Evolutionary conservation across 2,329 filamentous ascomycete species (phyloP), one percentile per base, ranked within the genome.

Genomic region (Colletotrichum abscissum): DNA sequence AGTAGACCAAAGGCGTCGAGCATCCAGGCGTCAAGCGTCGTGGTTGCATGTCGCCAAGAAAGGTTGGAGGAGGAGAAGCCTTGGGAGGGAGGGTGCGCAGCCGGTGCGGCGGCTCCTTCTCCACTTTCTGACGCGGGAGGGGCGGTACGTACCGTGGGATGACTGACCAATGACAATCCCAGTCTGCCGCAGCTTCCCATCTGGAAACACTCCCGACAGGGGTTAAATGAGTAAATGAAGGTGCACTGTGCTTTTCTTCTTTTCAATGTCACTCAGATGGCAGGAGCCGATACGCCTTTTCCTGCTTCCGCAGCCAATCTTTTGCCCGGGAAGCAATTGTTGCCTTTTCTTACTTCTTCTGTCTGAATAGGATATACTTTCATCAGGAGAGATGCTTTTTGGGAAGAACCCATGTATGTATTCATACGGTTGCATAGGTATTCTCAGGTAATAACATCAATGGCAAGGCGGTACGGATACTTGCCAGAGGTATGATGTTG

Each of bases 41-140:
- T 33, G 54, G 26, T 52, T 67, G 26, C 56, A 28, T 54, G 24
- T 57, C 11, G 33, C 63, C 63, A 57, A 57, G 42, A n/a, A 33
- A 52, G 19, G 14, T 57, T 22, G 46, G 16, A 52, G n/a, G 46
- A 64, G 62, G 62, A 64, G 49, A 68, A 69, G 55, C 38, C 19
- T 59, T 26, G 19, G n/a, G 24, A 55, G 54, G 62, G 54, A 69
- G 62, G 54, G 62, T 66, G 30, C 33, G 63, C 26, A 57, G 67
- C 67, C 52, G 67, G 28, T 38, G 62, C 62, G 55, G 67, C 62
- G 49, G 22, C 49, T 65, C 49, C 62, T 65, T 58, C 55, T 54
- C 54, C 54, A 35, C 35, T 38, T 46, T 7, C 8, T 28, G 30
- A 4, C 19, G 28, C 26, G 42, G 42, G 42, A 49, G 11, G n/a